These are phyloP conservation scores for Isoetes taiwanensis DNA, from an alignment of 75 land plant genomes.

Conservation along the genomic window DNA sequence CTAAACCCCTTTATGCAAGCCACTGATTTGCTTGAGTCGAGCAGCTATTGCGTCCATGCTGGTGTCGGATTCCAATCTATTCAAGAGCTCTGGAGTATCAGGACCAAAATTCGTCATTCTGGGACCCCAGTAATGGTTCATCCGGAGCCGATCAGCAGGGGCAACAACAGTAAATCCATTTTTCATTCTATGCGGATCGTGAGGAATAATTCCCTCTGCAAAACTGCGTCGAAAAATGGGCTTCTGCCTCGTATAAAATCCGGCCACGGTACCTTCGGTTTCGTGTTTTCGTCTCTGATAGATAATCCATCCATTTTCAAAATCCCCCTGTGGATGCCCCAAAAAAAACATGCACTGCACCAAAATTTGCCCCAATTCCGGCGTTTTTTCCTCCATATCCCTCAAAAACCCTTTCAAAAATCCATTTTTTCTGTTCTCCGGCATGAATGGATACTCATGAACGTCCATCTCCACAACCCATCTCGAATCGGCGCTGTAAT, in stretches of 20 bases:
- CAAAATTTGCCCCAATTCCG: slow-evolving; percentile 1
- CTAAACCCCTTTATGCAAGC: too few species aligned
- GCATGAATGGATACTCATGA: slow-evolving; percentile 14
- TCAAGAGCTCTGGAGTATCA: slow-evolving; percentile 8
- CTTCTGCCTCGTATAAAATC: slow-evolving; percentile 7
- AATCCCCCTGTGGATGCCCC: slow-evolving; percentile 13
- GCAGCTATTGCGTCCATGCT: neutral
- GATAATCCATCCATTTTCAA: slow-evolving; percentile 9
- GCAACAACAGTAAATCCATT: slow-evolving; percentile 7
- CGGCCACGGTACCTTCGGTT: slow-evolving; percentile 7
- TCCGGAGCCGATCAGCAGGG: neutral
- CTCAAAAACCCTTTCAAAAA: neutral
- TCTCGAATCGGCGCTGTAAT: neutral
- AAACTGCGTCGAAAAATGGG: slow-evolving; percentile 5
- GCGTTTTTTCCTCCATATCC: neutral
- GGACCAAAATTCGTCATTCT: slow-evolving; percentile 4
- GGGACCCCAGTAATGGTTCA: slow-evolving; percentile 21
- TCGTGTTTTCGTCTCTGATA: slow-evolving; percentile 11
- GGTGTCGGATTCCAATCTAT: neutral
- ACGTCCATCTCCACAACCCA: slow-evolving; percentile 16
- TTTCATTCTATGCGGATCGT: slow-evolving; percentile 12
- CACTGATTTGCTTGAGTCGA: neutral
- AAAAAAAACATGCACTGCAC: slow-evolving; percentile 16
- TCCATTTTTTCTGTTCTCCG: neutral
- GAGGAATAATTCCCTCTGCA: neutral